These are phyloP conservation scores for Didymella exigua DNA, from an alignment of 2,329 filamentous ascomycete species.

Conservation along the genomic window DNA sequence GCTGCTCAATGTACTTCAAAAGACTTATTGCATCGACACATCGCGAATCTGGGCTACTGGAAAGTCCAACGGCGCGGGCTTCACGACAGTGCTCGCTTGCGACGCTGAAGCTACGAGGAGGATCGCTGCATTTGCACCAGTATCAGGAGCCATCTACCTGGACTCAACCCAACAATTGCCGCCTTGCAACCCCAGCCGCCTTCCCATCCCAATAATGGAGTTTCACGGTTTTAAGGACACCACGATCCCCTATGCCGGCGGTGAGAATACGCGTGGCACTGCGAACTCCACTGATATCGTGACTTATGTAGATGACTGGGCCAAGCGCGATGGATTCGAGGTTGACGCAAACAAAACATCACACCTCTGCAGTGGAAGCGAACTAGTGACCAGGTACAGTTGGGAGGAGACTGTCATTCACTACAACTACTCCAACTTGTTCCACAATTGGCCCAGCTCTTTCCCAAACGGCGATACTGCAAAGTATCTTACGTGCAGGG, in stretches of 20 bases:
- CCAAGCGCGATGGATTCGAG: conserved; percentile 42
- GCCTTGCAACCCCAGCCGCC: conserved; percentile 35
- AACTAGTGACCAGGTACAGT: conserved; percentile 32
- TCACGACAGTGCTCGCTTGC: conserved; percentile 57
- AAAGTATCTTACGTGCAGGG: conserved; percentile 33
- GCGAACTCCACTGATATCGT: conserved; percentile 26
- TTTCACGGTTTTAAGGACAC: conserved; percentile 52
- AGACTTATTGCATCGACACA: conserved; percentile 54
- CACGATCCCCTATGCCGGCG: conserved; percentile 51
- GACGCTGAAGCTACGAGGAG: conserved; percentile 48
- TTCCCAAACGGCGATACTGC: conserved; percentile 37
- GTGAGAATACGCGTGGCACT: conserved; percentile 29
- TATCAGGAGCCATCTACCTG: conserved; percentile 56
- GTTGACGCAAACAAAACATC: conserved; percentile 34
- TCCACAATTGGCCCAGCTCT: conserved; percentile 51
- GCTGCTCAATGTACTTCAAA: conserved; percentile 49
- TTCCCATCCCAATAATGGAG: conserved; percentile 51
- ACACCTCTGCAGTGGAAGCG: conserved; percentile 38
- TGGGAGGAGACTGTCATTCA: conserved; percentile 45
- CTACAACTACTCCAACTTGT: conserved; percentile 48
- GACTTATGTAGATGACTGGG: conserved; percentile 49
- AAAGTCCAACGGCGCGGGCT: conserved; percentile 63
- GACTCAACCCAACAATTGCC: conserved; percentile 25
- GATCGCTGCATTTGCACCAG: conserved; percentile 59
- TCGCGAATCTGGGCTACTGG: conserved; percentile 54